A percentile compares a stretch with the other conserved stretches of the same genome.
phyloP scores from a whole-genome alignment of 1,284 basidiomycete species.

The Schizophyllum amplum region DNA sequence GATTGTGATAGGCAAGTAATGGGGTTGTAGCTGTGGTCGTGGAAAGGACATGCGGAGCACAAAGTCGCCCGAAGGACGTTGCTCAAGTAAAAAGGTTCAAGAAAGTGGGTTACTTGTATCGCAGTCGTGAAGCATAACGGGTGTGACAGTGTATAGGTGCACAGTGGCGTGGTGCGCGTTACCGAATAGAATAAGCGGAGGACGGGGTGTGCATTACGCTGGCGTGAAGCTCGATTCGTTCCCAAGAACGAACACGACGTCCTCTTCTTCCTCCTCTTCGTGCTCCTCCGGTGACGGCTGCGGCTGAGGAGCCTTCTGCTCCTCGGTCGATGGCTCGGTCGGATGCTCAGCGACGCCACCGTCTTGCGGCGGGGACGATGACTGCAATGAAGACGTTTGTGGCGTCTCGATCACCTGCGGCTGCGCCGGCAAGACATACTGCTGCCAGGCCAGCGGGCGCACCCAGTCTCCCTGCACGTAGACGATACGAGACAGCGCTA shows the following conservation, averaged over 20 bases:
- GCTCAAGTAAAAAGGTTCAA: too few relatives aligned
- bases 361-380: background rate
- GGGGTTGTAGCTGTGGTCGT: too few relatives aligned
- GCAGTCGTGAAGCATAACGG: too few relatives aligned
- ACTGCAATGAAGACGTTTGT: background rate
- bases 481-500: conserved; percentile 59
- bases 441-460: conserved; percentile 49
- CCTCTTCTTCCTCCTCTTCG: background rate
- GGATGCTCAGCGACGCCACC: background rate
- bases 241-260: background rate
- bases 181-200: background rate
- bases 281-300: background rate
- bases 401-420: background rate
- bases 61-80: too few relatives aligned
- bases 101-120: too few relatives aligned
- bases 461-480: conserved; percentile 70
- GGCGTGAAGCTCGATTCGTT: background rate
- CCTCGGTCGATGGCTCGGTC: background rate
- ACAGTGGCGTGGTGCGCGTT: background rate
- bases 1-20: too few relatives aligned
- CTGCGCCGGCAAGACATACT: conserved; percentile 61
- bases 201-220: background rate
- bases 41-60: too few relatives aligned
- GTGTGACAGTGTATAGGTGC: background rate
- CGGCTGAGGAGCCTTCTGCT: background rate